Conservation (phyloP, 805 yeast species). For the Wickerhamiella bombiphila region DNA sequence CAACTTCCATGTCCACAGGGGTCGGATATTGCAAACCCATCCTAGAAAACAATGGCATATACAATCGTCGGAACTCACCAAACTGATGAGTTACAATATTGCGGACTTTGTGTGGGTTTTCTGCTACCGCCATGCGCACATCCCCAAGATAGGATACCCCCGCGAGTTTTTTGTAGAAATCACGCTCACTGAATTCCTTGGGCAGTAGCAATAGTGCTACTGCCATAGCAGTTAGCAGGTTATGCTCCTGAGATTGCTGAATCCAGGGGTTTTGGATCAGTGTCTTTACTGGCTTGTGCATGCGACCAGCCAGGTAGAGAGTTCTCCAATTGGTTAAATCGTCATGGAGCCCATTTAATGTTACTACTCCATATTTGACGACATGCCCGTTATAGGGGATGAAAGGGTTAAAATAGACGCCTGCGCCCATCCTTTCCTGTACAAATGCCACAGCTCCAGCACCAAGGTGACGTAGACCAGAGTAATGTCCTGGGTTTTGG, state of each 20-base stretch:
- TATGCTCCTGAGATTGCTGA: slow-evolving; percentile 30
- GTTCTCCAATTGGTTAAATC: slow-evolving; percentile 80
- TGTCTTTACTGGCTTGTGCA: slow-evolving; percentile 85
- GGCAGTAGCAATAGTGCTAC: slow-evolving; percentile 45
- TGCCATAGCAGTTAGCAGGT: slow-evolving; percentile 63
- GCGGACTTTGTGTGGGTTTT: slow-evolving; percentile 73
- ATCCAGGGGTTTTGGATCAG: slow-evolving; percentile 32
- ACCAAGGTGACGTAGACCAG: slow-evolving; percentile 48
- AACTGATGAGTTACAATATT: slow-evolving; percentile 76
- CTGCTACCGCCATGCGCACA: slow-evolving; percentile 74
- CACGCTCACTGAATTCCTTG: slow-evolving; percentile 38
- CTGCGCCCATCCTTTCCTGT: slow-evolving; percentile 59
- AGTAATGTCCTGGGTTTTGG: slow-evolving; percentile 64
- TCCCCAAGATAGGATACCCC: slow-evolving; percentile 81
- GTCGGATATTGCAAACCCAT: slow-evolving; percentile 25
- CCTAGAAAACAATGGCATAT: slow-evolving; percentile 44
- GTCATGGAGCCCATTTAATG: slow-evolving; percentile 39
- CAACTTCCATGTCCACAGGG: slow-evolving; percentile 9
- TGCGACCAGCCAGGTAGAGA: slow-evolving; percentile 77
- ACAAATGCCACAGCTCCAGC: slow-evolving; percentile 40
- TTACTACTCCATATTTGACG: slow-evolving; percentile 79
- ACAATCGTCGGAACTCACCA: slow-evolving; percentile 51
- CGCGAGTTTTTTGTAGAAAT: slow-evolving; percentile 64
- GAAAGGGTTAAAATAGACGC: slow-evolving; percentile 88
- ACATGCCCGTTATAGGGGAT: slow-evolving; percentile 44